Base-by-base conservation (phyloP, 805 yeast genomes). In the Kurtzmaniella cleridarum region DNA sequence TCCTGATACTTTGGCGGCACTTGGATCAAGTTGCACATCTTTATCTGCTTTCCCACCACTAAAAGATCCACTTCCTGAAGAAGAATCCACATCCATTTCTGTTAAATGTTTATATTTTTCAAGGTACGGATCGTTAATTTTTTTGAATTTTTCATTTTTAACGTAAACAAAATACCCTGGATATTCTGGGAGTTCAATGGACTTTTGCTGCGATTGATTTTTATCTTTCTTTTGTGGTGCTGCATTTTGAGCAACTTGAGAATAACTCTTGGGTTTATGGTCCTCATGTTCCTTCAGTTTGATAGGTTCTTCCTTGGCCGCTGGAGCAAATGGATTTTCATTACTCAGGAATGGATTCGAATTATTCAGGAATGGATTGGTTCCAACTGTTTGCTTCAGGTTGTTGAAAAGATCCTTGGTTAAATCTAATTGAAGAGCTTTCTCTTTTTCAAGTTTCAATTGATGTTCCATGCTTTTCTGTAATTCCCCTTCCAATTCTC, bases 151-250 rank as follows among this genome's bases (percentile, higher is more conserved):
- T 56, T 90, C 97, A 37, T 72, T 71, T 34, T 86, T 95, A 3
- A 87, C 82, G 53, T 76, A 85, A 3, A 88, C 53, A 47, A 83
- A 75, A 52, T 58, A 79, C 3, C 89, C 90, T 3, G 82, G 81
- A 47, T 76, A 85, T 16, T 62, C 52, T 15, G 84, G 83, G 3
- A 70, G 50, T 16, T 59, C 50, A 8, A 43, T 42, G 4, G 18
- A 32, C 37, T 10, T 41, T 29, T 26, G 38, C 29, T 7, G 45
- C 39, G 5, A 24, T 27, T 23, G 26, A 20, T 9, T 18, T 10
- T 24, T 32, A 5, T 14, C 18, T 16, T 2, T 15, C 17, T 12
- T 20, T 8, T 10, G 26, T 23, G 17, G 23, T 17, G 20, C 30
- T 16, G 43, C 40, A 20, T 44, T 48, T 3, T 57, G 17, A 2